These are phyloP conservation scores for Coniochaeta sp. DNA, from an alignment of 2,329 filamentous ascomycete genomes.

Conservation along the genomic window DNA sequence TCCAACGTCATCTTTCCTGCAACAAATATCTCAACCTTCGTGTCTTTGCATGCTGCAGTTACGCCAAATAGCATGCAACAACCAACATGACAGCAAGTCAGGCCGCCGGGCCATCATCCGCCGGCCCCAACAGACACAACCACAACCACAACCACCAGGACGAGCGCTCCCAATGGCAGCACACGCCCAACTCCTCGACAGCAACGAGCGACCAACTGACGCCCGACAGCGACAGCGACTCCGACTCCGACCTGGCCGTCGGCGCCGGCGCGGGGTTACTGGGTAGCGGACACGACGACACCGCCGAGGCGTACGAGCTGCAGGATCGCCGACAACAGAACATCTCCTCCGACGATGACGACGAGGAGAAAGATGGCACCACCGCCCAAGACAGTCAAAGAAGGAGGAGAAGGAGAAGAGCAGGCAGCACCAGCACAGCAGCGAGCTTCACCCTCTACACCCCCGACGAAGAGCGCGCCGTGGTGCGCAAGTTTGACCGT, in stretches of 20 bases:
- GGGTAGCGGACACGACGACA: conserved; percentile 2
- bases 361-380: conserved; percentile 8
- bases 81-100: conserved; percentile 1
- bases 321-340: conserved; percentile 6
- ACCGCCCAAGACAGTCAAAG: not conserved
- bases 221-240: conserved; percentile 14
- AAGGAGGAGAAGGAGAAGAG: not conserved
- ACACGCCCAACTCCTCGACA: conserved; percentile 6
- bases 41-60: not conserved
- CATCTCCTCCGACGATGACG: too few species aligned
- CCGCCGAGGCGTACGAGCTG: conserved; percentile 15
- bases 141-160: too few species aligned
- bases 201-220: conserved; percentile 11
- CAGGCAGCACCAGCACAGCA: conserved; percentile 12
- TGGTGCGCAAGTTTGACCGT: conserved; percentile 70
- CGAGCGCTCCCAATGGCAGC: not conserved
- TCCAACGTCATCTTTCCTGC: not conserved
- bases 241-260: conserved; percentile 6
- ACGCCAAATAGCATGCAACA: not conserved
- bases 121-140: not conserved
- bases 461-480: conserved; percentile 62
- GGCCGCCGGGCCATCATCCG: not conserved
- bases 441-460: conserved; percentile 33
- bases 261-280: not conserved
- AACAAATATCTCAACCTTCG: not conserved